Base-by-base conservation (phyloP, 108 stramenopile genomes). In the Cylindrotheca fusiformis region DNA sequence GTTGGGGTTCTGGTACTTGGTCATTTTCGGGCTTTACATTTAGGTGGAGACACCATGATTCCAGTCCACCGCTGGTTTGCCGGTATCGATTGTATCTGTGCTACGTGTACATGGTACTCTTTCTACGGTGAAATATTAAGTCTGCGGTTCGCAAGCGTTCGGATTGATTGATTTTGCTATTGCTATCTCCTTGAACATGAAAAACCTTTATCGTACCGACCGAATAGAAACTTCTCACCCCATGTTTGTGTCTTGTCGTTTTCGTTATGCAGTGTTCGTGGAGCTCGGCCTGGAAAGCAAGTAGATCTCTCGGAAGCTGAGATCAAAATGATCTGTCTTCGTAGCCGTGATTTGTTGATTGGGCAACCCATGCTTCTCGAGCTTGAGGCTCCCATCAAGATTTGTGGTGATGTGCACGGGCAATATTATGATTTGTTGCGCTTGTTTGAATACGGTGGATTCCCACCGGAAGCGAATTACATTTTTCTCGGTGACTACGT, bases 401-500 rank as follows among this genome's bases (percentile, higher is more conserved):
- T 99, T 55, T 97, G 96, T 55, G 98, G 98, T 21, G 98, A 98
- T 58, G 87, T 94, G 22, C 94, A 95, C 76, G 95, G 95, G 59
- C 98, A 93, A 67, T 99, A 99, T 74, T 96, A 97, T 55, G 98
- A 99, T 74, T 82, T 99, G 26, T 84, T 99, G 41, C 95, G 97
- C 18, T 81, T 99, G 36, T 97, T 99, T 55, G 97, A 97, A 72
- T 95, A 97, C 47, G 98, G 98, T 10, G 97, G 97, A 5, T 97
- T 97, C 82, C 98, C 98, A 50, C 98, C 98, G 20, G 88, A 94
- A 57, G 71, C 95, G 18, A 98, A 97, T 68, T 99, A 98, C 81
- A 86, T 99, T 68, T 99, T 99, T 61, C 71, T 99, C 30, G 99
- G 99, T 18, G 98, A 99, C 65, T 98, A 99, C 69, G 97, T 99